Base-by-base conservation (phyloP, 495 filamentous ascomycete genomes). In the Copromyces sp. region DNA sequence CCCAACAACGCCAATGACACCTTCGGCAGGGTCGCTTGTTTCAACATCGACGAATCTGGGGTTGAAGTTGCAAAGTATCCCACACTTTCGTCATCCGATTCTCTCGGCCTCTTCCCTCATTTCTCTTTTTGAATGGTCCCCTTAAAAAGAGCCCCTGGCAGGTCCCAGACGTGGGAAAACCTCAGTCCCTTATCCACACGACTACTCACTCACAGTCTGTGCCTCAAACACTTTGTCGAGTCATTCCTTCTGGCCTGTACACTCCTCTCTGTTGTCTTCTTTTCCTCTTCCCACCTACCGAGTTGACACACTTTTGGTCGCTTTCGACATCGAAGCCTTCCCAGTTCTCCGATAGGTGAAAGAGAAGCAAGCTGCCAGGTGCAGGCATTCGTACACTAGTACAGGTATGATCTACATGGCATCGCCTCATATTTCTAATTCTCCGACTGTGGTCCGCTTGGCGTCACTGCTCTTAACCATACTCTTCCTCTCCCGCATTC, bases 361-460 rank as follows among this genome's bases (percentile, higher is more conserved):
- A 59, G 69, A 70, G 69, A 69, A 73, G 68, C 68, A 68, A 39
- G 78, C 78, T 75, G 82, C 79, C 76, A 75, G 75, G 78, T 81
- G 82, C 81, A 81, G 83, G 84, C 82, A 83, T 83, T 78, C 82
- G 81, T 83, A 82, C 24, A 24, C 24, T 24, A 80, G 12, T 32
- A 80, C 80, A 84, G 85, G 85, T 87, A 86, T 83, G 84, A 84
- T 83, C 81, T 79, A 75, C 83, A 61, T 71, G 70, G 65, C 80
- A 82, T 83, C 80, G 76, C 77, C 80, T 77, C 79, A 83, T 82
- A 80, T 83, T 83, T 82, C 78, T 74, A 72, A 74, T 71, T 74
- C 78, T 61, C 24, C 53, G 24, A 61, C 69, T 74, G 72, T 80
- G 79, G 75, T 78, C 76, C 69, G 73, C 78, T 78, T 79, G 77